Evolutionary conservation across 2,329 filamentous ascomycete genomes (phyloP).

Genomic region (Chrysoporthe deuterocubensis): DNA sequence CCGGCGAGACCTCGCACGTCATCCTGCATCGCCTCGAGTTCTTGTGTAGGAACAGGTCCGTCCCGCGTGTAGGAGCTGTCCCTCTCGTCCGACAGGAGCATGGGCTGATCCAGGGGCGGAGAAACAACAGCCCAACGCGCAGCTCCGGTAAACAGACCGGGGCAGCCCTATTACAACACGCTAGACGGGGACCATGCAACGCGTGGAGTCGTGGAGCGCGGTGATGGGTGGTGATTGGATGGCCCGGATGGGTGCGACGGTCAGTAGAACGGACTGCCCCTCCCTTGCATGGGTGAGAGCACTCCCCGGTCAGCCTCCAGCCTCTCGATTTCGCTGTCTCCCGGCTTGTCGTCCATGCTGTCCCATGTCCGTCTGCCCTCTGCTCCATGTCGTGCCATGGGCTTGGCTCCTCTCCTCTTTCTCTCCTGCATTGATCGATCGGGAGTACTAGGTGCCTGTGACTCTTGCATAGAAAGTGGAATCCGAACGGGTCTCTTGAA

Average conservation of each 20-base stretch:
- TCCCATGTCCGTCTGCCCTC: neutral
- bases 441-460: neutral
- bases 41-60: too few relatives aligned
- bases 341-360: too few relatives aligned
- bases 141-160: neutral
- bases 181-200: conserved; percentile 10
- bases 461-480: neutral
- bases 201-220: conserved; percentile 2
- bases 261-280: conserved; percentile 15
- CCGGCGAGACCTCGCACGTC: neutral
- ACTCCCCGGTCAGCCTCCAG: conserved; percentile 17
- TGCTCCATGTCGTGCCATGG: neutral
- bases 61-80: neutral
- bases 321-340: conserved; percentile 14
- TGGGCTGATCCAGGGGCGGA: too few relatives aligned
- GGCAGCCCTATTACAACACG: neutral
- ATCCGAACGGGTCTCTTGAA: neutral
- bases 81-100: neutral
- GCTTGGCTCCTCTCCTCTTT: neutral
- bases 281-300: conserved; percentile 20
- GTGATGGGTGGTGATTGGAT: conserved; percentile 15
- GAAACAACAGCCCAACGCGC: neutral
- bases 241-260: neutral
- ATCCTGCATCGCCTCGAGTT: neutral
- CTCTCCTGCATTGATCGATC: neutral